Evolutionary conservation across 2,329 filamentous ascomycete genomes (phyloP), one percentile per base, ranked within the genome.

Genomic region (Tolypocladium album): DNA sequence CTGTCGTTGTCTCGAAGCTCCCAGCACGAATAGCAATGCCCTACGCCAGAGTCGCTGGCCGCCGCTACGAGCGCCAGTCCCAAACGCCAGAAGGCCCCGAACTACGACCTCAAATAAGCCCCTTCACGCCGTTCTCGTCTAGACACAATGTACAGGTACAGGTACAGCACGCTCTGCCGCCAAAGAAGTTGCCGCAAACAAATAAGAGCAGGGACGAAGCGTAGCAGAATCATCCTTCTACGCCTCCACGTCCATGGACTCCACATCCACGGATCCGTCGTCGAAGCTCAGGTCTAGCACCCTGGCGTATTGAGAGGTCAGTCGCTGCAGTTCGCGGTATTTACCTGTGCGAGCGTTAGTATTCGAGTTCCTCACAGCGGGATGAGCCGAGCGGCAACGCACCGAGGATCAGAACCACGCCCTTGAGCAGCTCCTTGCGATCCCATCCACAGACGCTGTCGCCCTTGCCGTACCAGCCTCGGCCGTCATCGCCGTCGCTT

Each of bases 281-380:
- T 79, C 78, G 7, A 78, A 65, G 8, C 78, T 80, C 43, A 90
- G 77, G 60, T 88, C 89, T 27, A 95, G 78, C n/a, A 92, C 78
- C 64, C 90, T 86, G 15, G 93, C 93, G 72, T 97, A 97, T 63
- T 95, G 93, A 34, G 97, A 90, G n/a, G 91, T 96, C 50, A 97
- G 83, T 34, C 94, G 84, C 73, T 99, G 94, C 38, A 99, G 79
- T 70, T 97, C 95, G 60, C 94, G 87, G 75, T 94, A 93, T 86
- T 97, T 97, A 61, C 91, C 92, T 96, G 66, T 27, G 42, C 24
- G 43, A 31, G 12, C 20, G 31, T 42, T n/a, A 43, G 58, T 22
- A 80, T 74, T 50, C 58, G 31, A 39, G 31, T 45, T 39, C 12
- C 6, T n/a, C 52, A 15, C 24, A 9, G 3, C 43, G 22, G 20